Conservation (phyloP, 2,329 filamentous ascomycete genomes). For the Rugonectria rugulosa region DNA sequence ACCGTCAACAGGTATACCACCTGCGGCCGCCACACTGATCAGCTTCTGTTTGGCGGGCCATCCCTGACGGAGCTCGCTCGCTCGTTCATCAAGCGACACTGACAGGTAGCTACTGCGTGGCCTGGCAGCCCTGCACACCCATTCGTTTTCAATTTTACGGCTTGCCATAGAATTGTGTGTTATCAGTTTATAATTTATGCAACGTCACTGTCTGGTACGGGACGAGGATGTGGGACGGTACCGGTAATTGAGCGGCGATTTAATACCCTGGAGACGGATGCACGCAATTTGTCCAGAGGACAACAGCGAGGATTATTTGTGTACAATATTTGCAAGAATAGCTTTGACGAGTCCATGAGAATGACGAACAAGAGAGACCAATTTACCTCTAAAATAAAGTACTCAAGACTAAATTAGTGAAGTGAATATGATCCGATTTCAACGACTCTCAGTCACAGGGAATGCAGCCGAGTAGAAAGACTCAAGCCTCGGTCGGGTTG, state of each 20-base stretch:
- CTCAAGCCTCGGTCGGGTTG: not conserved
- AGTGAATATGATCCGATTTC: not conserved
- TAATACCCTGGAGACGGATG: conserved; percentile 15
- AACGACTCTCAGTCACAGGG: not conserved
- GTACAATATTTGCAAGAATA: conserved; percentile 30
- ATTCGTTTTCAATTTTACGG: conserved; percentile 5
- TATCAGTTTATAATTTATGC: conserved; percentile 14
- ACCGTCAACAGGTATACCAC: conserved; percentile 61
- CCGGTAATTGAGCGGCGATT: conserved; percentile 25
- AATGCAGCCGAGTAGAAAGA: not conserved
- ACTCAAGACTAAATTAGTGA: not conserved
- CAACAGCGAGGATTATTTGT: conserved; percentile 21
- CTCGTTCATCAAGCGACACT: conserved; percentile 48
- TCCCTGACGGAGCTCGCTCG: conserved; percentile 54
- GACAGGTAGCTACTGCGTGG: conserved; percentile 7
- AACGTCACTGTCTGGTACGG: conserved; percentile 40
- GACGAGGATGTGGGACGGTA: conserved; percentile 25
- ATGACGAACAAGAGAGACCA: conserved; percentile 18
- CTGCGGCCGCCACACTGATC: conserved; percentile 62
- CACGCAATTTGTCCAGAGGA: conserved; percentile 20
- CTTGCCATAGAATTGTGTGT: conserved; percentile 14
- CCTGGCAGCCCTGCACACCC: not conserved
- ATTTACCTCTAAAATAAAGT: not conserved
- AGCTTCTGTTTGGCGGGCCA: conserved; percentile 60
- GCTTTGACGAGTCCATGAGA: conserved; percentile 35